Evolutionary conservation across 1,139 yeast species (phyloP).

Genomic region (Debaryomyces sp.): DNA sequence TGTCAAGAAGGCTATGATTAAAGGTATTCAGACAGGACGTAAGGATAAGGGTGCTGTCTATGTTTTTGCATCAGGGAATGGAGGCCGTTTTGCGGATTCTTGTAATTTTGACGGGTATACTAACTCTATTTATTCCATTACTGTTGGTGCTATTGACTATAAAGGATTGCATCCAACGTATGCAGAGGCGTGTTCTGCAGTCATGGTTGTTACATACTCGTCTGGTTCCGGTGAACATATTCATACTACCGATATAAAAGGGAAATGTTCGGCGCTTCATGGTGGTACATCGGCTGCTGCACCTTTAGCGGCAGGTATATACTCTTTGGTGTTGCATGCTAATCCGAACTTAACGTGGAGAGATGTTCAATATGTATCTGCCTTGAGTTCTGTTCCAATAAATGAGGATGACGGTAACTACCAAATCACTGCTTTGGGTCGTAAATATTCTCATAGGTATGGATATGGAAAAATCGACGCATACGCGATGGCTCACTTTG

Average conservation of each 20-base stretch:
- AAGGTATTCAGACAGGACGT: constrained; percentile 87
- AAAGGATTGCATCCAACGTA: constrained; percentile 84
- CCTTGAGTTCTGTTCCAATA: constrained; percentile 71
- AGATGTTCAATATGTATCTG: constrained; percentile 85
- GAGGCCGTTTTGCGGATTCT: constrained; percentile 79
- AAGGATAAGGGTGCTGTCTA: constrained; percentile 80
- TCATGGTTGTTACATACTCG: constrained; percentile 92
- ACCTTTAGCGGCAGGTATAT: constrained; percentile 95
- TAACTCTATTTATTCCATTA: constrained; percentile 90
- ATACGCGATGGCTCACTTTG: constrained; percentile 68
- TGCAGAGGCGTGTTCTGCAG: constrained; percentile 93
- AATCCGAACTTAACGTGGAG: constrained; percentile 95
- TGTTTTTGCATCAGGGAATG: constrained; percentile 97
- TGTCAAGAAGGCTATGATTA: constrained; percentile 79
- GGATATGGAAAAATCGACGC: constrained; percentile 97
- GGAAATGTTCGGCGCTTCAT: constrained; percentile 71
- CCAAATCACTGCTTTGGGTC: constrained; percentile 64
- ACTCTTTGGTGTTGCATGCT: constrained; percentile 76
- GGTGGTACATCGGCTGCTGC: constrained; percentile 99
- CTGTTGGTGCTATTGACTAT: constrained; percentile 92
- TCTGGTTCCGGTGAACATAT: constrained; percentile 91
- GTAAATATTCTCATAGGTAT: constrained; percentile 77
- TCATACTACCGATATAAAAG: constrained; percentile 84
- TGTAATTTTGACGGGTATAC: constrained; percentile 99
- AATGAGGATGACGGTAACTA: constrained; percentile 69